Evolutionary conservation across 805 yeast species (phyloP).

Genomic region (Ogataea kodamae): DNA sequence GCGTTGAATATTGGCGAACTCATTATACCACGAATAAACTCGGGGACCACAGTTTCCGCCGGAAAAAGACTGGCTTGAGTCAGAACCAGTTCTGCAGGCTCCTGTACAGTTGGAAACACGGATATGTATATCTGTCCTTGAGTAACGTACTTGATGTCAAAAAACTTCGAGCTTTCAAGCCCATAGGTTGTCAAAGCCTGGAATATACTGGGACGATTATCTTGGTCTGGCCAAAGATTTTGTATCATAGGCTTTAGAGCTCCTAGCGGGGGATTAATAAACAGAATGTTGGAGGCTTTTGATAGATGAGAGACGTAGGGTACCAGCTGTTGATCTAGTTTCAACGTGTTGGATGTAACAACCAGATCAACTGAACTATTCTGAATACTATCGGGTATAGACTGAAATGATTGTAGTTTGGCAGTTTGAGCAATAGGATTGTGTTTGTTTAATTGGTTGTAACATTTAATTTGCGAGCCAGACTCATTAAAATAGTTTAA

Average conservation of each 20-base stretch:
- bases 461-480: slow-evolving; percentile 15
- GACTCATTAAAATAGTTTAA: slow-evolving; percentile 9
- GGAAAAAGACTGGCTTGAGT: slow-evolving; percentile 13
- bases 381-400: slow-evolving; percentile 1
- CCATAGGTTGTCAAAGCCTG: slow-evolving; percentile 23
- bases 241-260: slow-evolving; percentile 13
- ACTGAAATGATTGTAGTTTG: slow-evolving; percentile 6
- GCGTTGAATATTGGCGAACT: slow-evolving; percentile 18
- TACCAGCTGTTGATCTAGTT: slow-evolving; percentile 4
- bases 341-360: slow-evolving; percentile 8
- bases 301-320: slow-evolving; percentile 13
- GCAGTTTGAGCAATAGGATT: slow-evolving; percentile 9
- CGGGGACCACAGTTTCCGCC: slow-evolving; percentile 16
- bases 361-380: slow-evolving; percentile 15
- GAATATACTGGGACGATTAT: slow-evolving; percentile 21
- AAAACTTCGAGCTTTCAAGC: slow-evolving; percentile 14
- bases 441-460: slow-evolving; percentile 12
- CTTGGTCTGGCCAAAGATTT: slow-evolving; percentile 5
- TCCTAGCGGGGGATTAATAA: slow-evolving; percentile 26
- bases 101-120: slow-evolving; percentile 14
- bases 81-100: slow-evolving; percentile 2
- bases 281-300: slow-evolving; percentile 20
- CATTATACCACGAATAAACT: slow-evolving; percentile 11
- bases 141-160: slow-evolving; percentile 23
- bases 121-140: slow-evolving; percentile 25